Base-by-base conservation (phyloP, 495 filamentous ascomycete genomes). In the Darksidea phi region DNA sequence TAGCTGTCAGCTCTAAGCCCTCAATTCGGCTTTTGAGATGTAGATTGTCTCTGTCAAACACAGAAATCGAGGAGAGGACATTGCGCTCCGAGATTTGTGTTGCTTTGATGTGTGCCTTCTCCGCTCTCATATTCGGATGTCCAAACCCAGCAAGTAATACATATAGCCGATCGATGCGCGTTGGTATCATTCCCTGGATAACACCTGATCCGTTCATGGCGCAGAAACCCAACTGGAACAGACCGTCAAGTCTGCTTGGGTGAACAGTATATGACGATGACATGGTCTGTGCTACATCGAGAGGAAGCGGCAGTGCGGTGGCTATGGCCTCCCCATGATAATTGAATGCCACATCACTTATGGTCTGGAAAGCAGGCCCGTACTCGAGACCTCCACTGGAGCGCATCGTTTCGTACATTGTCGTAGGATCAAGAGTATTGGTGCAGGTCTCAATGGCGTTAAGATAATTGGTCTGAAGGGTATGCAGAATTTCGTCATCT, bases 1-100 rank as follows among this genome's bases (percentile, higher is more conserved):
- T n/a, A 13, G 28, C 54, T 21, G 54, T 57, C 15, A 57, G 1
- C 17, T 57, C 54, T 13, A 57, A 28, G 10, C 38, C 54, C 11
- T 57, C 54, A 20, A 57, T 26, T 1, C 12, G 21, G 5, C 24
- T 20, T 18, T 8, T 57, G 2, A 21, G 54, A 1, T 12, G 4
- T 37, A 12, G 10, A 23, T 48, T 28, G 11, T 17, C n/a, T 26
- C 38, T 37, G 4, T 13, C 21, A 41, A 43, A 10, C 15, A 15
- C 15, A 15, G 15, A 17, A 17, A 55, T 55, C 21, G 36, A 21
- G 38, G 15, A 38, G 8, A 8, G 8, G 8, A 15, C 36, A 8
- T 15, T 15, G 8, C 36, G 36, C 8, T 38, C 36, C 8, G 36
- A 38, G 36, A 38, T 15, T 15, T 38, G 36, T 15, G 36, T 38